These are phyloP conservation scores for Candida chauliodis DNA, from an alignment of 805 yeast species.

Conservation along the genomic window DNA sequence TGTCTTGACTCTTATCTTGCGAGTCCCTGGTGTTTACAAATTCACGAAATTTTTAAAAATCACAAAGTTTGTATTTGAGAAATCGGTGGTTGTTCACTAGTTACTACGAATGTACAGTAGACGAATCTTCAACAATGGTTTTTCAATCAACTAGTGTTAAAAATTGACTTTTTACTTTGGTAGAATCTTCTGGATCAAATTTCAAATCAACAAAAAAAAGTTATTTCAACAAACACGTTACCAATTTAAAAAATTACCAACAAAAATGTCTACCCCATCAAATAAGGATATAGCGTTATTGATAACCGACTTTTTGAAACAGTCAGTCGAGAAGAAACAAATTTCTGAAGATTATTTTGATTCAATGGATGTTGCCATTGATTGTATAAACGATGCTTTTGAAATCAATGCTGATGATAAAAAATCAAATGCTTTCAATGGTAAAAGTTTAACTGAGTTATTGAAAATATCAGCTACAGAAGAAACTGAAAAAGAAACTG, in stretches of 20 bases:
- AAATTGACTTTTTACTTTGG: too few species aligned
- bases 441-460: slow-evolving; percentile 46
- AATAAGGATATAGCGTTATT: slow-evolving; percentile 68
- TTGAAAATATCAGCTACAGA: slow-evolving; percentile 32
- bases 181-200: neutral
- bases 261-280: slow-evolving; percentile 14
- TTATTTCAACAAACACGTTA: neutral
- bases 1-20: too few species aligned
- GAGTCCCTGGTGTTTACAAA: too few species aligned
- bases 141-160: too few species aligned
- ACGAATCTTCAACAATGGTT: too few species aligned
- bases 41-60: too few species aligned
- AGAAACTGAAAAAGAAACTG: slow-evolving; percentile 26
- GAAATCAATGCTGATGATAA: slow-evolving; percentile 55
- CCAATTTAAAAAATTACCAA: too few species aligned
- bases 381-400: slow-evolving; percentile 86
- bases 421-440: slow-evolving; percentile 40
- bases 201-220: neutral
- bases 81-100: too few species aligned
- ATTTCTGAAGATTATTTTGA: slow-evolving; percentile 79
- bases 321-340: slow-evolving; percentile 55
- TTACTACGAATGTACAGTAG: too few species aligned
- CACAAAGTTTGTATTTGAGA: too few species aligned
- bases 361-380: slow-evolving; percentile 90
- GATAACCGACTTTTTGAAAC: slow-evolving; percentile 67